Base-by-base conservation (phyloP, 1,139 yeast genomes). In the Magnusiomyces sp. region DNA sequence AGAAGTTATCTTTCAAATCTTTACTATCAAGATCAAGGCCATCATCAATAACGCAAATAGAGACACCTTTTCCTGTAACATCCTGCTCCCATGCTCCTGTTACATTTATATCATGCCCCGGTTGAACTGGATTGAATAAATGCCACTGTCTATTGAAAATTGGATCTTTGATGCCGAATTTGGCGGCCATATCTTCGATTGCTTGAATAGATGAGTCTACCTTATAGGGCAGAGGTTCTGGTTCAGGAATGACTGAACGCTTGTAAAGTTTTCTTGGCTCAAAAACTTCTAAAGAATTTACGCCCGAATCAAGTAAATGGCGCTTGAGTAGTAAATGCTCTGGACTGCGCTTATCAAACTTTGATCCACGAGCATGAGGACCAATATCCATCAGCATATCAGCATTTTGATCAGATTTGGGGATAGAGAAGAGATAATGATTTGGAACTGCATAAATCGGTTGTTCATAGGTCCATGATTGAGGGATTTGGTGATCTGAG, bases 131-230 rank as follows among this genome's bases (percentile, higher is more conserved):
- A 62, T 94, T 94, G 43, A 84, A 67, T 32, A 94, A 68, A 67
- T 92, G 97, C 99, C 99, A 94, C 67, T 94, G 99, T 43, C 76
- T 73, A 9, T 69, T 64, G 62, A 94, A 92, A 14, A 76, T 69
- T 0, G 98, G 98, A 67, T 92, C 99, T 20, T 74, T 64, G 49
- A 92, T 92, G 10, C 67, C 70, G 51, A 89, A 75, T 52, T 73
- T 17, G 9, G 17, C 36, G 6, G 74, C 54, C 14, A 64, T 55
- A 5, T 59, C 56, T 2, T 55, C 49, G 9, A 63, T 49, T 13
- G 53, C 48, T 20, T 52, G 48, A 19, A 56, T 34, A 5, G 59
- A 53, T 10, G 64, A 58, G 46, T 62, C 64, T 3, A 52, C 51
- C 2, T 50, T 49, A 31, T 42, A 29, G 9, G 46, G 50, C 10